These are phyloP conservation scores for Venustampulla echinocandica DNA, from an alignment of 495 filamentous ascomycete genomes.

Conservation along the genomic window DNA sequence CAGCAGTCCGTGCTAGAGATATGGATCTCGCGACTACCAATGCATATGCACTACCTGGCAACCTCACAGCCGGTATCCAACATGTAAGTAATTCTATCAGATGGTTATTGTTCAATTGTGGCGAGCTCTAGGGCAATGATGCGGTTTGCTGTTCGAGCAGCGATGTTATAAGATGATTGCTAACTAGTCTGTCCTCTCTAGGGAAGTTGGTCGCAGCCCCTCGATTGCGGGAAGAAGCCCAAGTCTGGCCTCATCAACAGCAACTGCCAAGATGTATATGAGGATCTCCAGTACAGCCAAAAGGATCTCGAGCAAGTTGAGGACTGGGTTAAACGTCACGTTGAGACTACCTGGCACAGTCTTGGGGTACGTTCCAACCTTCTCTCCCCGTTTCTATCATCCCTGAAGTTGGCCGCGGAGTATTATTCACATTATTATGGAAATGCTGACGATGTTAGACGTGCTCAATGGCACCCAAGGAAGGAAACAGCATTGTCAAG, in stretches of 20 bases:
- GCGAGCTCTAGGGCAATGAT: too few relatives aligned
- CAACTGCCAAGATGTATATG: slow-evolving; percentile 44
- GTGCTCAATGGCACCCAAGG: slow-evolving; percentile 71
- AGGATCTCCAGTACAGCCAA: slow-evolving; percentile 56
- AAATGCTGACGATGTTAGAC: slow-evolving; percentile 41
- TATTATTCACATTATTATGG: too few relatives aligned
- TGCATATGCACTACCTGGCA: slow-evolving; percentile 62
- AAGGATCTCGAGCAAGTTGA: slow-evolving; percentile 63
- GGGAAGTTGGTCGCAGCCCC: slow-evolving; percentile 37
- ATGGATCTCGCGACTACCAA: slow-evolving; percentile 68
- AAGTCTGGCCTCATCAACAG: slow-evolving; percentile 38
- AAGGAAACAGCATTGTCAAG: slow-evolving; percentile 72
- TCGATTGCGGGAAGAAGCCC: slow-evolving; percentile 39
- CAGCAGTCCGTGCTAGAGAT: slow-evolving; percentile 57
- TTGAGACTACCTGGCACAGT: slow-evolving; percentile 74
- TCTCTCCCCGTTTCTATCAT: neutral
- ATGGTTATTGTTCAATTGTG: too few relatives aligned
- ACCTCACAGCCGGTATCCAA: slow-evolving; percentile 59
- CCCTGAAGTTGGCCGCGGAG: neutral
- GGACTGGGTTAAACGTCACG: slow-evolving; percentile 69
- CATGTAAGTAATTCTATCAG: slow-evolving; percentile 14
- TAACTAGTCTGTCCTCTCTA: slow-evolving; percentile 14
- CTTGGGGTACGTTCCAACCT: slow-evolving; percentile 35
- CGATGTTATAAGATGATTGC: slow-evolving; percentile 27
- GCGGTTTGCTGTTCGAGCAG: slow-evolving; percentile 21